Evolutionary conservation across 805 yeast species (phyloP).

Genomic region (Candida oleophila): DNA sequence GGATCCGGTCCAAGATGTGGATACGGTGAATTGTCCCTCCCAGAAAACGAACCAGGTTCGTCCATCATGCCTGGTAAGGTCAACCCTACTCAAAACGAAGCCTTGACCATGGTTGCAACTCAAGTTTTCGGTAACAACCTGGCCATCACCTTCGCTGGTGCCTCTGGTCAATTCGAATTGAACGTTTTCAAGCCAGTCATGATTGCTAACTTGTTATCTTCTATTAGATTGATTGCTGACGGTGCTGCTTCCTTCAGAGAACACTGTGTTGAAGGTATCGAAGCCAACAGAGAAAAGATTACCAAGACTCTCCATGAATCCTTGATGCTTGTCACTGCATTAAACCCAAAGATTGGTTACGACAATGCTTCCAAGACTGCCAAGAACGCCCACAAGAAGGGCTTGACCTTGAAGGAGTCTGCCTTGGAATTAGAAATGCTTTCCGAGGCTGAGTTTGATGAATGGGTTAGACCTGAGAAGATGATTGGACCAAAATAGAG

Average conservation of each 20-base stretch:
- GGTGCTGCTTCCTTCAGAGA: constrained; percentile 33
- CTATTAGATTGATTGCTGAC: constrained; percentile 35
- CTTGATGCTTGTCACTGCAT: constrained; percentile 41
- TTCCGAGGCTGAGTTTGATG: constrained; percentile 32
- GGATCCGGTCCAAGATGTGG: constrained; percentile 44
- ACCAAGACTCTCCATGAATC: constrained; percentile 37
- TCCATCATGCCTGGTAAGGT: constrained; percentile 44
- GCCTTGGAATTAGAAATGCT: constrained; percentile 36
- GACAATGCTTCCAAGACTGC: constrained; percentile 41
- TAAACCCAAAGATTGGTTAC: constrained; percentile 41
- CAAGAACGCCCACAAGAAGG: constrained; percentile 41
- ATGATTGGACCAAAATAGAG: constrained; percentile 37
- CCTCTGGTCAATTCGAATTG: constrained; percentile 41
- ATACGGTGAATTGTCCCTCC: constrained; percentile 38
- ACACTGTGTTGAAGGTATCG: constrained; percentile 39
- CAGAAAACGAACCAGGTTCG: constrained; percentile 42
- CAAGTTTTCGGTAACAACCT: constrained; percentile 41
- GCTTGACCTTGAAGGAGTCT: constrained; percentile 36
- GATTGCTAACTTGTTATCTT: constrained; percentile 35
- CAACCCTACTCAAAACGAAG: constrained; percentile 41
- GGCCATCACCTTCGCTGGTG: constrained; percentile 39
- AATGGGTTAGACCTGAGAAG: constrained; percentile 41
- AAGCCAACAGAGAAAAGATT: constrained; percentile 36
- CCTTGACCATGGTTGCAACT: constrained; percentile 40
- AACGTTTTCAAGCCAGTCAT: constrained; percentile 41